These are phyloP conservation scores for Pseudodiploospora longispora DNA, from an alignment of 2,329 filamentous ascomycete species.

Conservation along the genomic window DNA sequence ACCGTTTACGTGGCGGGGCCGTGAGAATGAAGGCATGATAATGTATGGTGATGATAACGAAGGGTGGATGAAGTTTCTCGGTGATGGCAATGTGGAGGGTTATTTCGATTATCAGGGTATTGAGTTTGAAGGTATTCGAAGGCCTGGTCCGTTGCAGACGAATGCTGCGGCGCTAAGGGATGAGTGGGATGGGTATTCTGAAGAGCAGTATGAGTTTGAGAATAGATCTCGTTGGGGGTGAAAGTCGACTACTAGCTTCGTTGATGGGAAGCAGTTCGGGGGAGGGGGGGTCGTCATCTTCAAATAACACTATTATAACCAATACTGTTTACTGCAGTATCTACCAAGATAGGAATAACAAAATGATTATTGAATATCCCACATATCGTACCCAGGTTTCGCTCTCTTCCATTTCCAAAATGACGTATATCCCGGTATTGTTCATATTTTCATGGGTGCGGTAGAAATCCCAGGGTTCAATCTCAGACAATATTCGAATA, in stretches of 20 bases:
- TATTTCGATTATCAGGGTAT: slow-evolving; percentile 18
- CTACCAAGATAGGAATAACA: too few relatives aligned
- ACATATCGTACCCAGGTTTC: too few relatives aligned
- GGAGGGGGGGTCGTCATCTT: too few relatives aligned
- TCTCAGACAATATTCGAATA: too few relatives aligned
- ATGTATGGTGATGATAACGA: slow-evolving; percentile 17
- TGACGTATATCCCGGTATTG: too few relatives aligned
- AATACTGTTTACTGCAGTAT: too few relatives aligned
- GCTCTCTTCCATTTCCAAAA: too few relatives aligned
- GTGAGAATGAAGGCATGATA: slow-evolving; percentile 20
- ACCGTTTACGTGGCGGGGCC: slow-evolving; percentile 28
- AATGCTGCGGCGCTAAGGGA: slow-evolving; percentile 16
- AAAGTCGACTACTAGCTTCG: not conserved
- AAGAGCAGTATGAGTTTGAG: slow-evolving; percentile 20
- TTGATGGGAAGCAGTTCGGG: too few relatives aligned
- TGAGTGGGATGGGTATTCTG: slow-evolving; percentile 22
- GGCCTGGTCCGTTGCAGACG: slow-evolving; percentile 20
- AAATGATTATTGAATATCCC: too few relatives aligned
- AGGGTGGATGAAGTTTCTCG: slow-evolving; percentile 29
- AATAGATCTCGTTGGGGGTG: slow-evolving; percentile 13
- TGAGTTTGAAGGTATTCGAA: slow-evolving; percentile 18
- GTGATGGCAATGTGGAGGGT: slow-evolving; percentile 27
- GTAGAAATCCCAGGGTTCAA: too few relatives aligned
- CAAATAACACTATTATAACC: too few relatives aligned
- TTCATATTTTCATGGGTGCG: too few relatives aligned